Evolutionary conservation across 129 eudicot species (phyloP), one percentile per base, ranked within the genome.

Genomic region (Ambrosia trifida): DNA sequence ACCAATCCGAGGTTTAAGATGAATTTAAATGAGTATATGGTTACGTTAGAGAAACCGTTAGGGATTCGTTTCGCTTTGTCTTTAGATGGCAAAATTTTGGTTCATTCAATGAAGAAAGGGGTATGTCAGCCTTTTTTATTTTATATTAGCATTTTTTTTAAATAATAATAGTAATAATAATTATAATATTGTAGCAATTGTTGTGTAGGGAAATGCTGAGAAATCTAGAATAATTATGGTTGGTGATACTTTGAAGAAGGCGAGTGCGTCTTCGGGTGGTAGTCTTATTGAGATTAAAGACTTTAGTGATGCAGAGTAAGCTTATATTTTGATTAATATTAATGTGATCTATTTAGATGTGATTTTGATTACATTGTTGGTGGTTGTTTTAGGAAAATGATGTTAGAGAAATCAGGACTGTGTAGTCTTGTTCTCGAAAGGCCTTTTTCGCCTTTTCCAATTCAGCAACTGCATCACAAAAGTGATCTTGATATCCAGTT

Each of bases 181-280:
- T 40, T 40, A 40, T 40, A 7, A 40, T 40, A 2, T 64, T 38
- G 30, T 7, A 11, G 13, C 43, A 4, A 18, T 53, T 68, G 47
- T 66, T 56, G 19, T 84, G 87, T 40, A 94, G 99, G 99, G 99
- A 3, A 90, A 90, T 84, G 99, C 99, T 35, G 99, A 94, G 85
- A 94, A 87, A 79, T 87, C 99, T 10, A 90, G 99, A 49, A 90
- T 90, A 78, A 80, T 94, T 12, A 90, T 94, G 99, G 97, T 94
- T 14, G 99, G 99, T 16, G 99, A 94, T 62, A 87, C 99, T 50
- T 45, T 94, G 89, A 94, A 94, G 89, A 94, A 90, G 86, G 99
- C 99, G 7, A 84, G 97, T 57, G 94, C 80, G 58, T 79, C 96
- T 24, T 70, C 96, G 43, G 94, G 87, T 45, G 96, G 85, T 58